Base-by-base conservation (phyloP, 139 green algal genomes). In the Coccomyxa sp. region DNA sequence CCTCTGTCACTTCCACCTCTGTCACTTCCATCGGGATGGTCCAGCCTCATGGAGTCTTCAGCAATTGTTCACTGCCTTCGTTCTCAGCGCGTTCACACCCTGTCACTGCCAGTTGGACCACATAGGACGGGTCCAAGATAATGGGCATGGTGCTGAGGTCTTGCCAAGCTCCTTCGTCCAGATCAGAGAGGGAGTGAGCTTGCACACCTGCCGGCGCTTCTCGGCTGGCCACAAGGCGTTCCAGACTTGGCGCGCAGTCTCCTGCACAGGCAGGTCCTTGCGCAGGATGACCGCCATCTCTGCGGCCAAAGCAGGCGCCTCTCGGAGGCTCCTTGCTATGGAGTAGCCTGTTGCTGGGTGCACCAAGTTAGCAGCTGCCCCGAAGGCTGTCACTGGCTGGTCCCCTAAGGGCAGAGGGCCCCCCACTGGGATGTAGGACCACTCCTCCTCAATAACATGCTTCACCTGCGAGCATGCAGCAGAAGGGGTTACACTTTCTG, bases 401-500 rank as follows among this genome's bases (percentile, higher is more conserved):
- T 83, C 34, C 0, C 68, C 73, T 0, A 85, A 14, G 0, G 93
- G 94, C 85, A 98, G 82, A 0, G 94, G 91, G 27, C 94, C 93
- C 14, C 94, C 94, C 71, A 97, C 90, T 6, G 94, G 94, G 70
- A 98, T 97, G 88, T 97, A 97, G 40, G 85, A 93, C 93, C 94
- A 97, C 85, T 98, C 94, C 85, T 97, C 93, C 75, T 98, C 94
- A 39, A 93, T 84, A 18, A 97, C 54, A n/a, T 78, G 82, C 82
- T 90, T 83, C 33, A 90, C 78, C 78, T 80, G 80, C 22, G 12
- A 34, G 73, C 12, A 39, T 40, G n/a, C 39, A 12, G 31, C 10
- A 50, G 71, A 29, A 31, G 33, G n/a, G 33, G 39, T 38, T 64
- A n/a, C n/a, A n/a, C n/a, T n/a, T n/a, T n/a, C n/a, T n/a, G n/a